Percentiles rank a stretch among this genome's conserved stretches.
Evolutionary conservation across 176 grass and related monocot genomes (phyloP).

Genomic region (Aegilops sharonensis): DNA sequence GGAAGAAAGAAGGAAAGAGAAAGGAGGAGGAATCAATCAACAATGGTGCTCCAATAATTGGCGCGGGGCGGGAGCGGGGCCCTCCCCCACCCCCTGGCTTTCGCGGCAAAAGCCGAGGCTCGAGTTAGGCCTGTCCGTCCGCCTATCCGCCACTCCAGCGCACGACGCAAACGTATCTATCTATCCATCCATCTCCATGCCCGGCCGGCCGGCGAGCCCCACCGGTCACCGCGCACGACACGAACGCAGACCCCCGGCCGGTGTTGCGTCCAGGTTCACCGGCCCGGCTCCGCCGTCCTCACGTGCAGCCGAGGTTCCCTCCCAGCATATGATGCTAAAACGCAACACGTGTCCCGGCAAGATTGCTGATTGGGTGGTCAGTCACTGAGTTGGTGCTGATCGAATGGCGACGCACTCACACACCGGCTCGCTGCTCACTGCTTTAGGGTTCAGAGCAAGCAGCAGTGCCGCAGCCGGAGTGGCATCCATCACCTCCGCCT

Average conservation of each 20-base stretch:
- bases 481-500: background rate
- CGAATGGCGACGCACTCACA: background rate
- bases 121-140: background rate
- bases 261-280: too few species aligned
- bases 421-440: background rate
- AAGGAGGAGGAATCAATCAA: background rate
- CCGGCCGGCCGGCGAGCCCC: too few species aligned
- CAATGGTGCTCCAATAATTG: conserved; percentile 38
- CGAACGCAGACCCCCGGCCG: too few species aligned
- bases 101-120: background rate
- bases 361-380: background rate
- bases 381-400: background rate
- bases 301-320: background rate
- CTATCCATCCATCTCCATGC: background rate
- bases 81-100: background rate
- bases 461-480: background rate
- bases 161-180: background rate
- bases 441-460: background rate
- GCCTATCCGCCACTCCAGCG: background rate
- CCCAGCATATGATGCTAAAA: background rate
- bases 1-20: background rate
- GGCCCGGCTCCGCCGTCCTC: background rate
- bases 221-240: too few species aligned
- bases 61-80: conserved; percentile 5
- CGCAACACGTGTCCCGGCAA: background rate